These are phyloP conservation scores for Saccharomycopsis sp. DNA, from an alignment of 805 yeast species.

Conservation along the genomic window DNA sequence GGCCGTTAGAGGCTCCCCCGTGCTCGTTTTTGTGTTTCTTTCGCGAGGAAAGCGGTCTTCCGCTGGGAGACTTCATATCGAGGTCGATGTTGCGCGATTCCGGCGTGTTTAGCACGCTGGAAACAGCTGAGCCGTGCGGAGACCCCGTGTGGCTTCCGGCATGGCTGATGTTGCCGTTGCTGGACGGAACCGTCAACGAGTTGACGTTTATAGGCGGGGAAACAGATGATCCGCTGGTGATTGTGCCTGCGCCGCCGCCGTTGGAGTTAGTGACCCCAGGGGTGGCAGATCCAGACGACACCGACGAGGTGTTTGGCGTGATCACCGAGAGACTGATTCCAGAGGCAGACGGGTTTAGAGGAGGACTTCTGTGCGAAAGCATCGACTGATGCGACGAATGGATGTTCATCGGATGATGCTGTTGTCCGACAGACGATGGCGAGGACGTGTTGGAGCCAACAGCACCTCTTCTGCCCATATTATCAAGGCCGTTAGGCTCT, in stretches of 20 bases:
- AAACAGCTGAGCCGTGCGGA: background rate
- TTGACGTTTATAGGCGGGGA: too few species aligned
- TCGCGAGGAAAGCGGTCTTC: background rate
- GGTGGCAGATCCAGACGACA: background rate
- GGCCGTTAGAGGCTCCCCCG: slow-evolving; percentile 3
- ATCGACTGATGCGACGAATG: background rate
- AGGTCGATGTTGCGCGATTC: background rate
- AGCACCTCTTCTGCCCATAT: background rate
- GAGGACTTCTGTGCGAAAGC: background rate
- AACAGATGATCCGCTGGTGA: too few species aligned
- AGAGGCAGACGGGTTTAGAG: background rate
- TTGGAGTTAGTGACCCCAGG: background rate
- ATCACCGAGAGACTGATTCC: background rate
- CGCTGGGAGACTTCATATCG: background rate
- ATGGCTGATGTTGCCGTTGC: background rate
- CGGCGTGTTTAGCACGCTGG: background rate
- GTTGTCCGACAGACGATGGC: background rate
- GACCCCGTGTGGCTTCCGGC: background rate
- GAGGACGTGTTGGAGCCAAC: background rate
- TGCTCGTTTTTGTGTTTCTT: background rate
- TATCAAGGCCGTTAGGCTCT: background rate
- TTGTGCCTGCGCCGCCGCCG: background rate
- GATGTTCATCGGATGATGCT: background rate
- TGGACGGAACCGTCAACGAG: background rate
- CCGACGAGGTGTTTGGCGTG: background rate